These are phyloP conservation scores for Fusarium hostae DNA, from an alignment of 2,329 filamentous ascomycete species.

Conservation along the genomic window DNA sequence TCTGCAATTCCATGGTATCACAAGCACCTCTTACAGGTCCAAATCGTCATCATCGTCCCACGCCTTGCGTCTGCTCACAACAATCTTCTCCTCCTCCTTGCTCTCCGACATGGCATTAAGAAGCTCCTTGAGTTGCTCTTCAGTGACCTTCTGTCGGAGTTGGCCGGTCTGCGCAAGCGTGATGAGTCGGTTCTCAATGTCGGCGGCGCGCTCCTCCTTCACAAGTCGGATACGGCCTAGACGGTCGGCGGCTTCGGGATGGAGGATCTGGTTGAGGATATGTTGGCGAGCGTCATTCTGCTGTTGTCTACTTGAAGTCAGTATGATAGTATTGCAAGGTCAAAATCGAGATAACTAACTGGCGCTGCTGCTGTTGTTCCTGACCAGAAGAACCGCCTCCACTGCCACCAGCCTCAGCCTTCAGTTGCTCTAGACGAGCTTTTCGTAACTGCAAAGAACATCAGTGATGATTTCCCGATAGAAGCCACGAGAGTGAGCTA, in stretches of 20 bases:
- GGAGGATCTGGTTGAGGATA: constrained; percentile 91
- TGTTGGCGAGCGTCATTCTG: constrained; percentile 77
- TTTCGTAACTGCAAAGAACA: constrained; percentile 76
- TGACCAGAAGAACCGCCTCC: constrained; percentile 54
- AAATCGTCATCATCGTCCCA: constrained; percentile 87
- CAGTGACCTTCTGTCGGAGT: constrained; percentile 86
- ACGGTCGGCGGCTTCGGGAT: constrained; percentile 92
- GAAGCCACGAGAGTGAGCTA: constrained; percentile 17
- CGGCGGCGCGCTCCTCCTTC: constrained; percentile 88
- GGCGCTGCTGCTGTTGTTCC: constrained; percentile 70
- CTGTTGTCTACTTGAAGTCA: constrained; percentile 47
- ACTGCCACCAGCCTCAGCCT: constrained; percentile 71
- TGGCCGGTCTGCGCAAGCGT: constrained; percentile 90
- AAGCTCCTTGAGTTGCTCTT: constrained; percentile 92
- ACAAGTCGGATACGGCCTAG: constrained; percentile 94
- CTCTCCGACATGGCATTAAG: constrained; percentile 85
- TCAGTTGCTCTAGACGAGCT: constrained; percentile 92
- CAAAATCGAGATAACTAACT: constrained; percentile 39
- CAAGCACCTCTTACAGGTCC: constrained; percentile 60
- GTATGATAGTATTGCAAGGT: background rate
- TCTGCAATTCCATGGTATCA: constrained; percentile 23
- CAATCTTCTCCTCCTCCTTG: constrained; percentile 84
- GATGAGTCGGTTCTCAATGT: constrained; percentile 93
- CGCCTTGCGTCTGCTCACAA: constrained; percentile 83
- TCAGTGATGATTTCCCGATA: background rate